Evolutionary conservation across 2,329 filamentous ascomycete species (phyloP), one percentile per base, ranked within the genome.

Genomic region (Eutypa lata): DNA sequence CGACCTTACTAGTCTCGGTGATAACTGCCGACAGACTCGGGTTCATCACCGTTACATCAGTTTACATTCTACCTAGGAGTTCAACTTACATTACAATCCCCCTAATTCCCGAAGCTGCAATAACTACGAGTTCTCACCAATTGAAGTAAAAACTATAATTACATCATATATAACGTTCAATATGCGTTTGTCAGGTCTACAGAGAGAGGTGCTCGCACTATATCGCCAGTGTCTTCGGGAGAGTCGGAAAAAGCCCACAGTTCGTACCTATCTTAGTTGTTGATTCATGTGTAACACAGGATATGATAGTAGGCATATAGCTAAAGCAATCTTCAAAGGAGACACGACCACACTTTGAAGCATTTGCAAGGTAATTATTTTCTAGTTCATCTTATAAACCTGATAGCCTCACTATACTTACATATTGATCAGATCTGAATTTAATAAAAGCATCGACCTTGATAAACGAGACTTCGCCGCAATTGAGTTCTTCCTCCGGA

Each of bases 141-240:
- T n/a, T n/a, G n/a, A n/a, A n/a, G n/a, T n/a, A n/a, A n/a, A n/a
- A n/a, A n/a, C n/a, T n/a, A n/a, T n/a, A n/a, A 21, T 13, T 42
- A n/a, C 10, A 31, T 31, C 26, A 31, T 6, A 44, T 18, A 6
- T 14, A 10, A 40, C 21, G 18, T 33, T 31, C 19, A 61, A 52
- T 33, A 75, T 75, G 75, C 80, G 84, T 62, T 76, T 92, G 24
- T 96, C 92, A 7, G 94, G 94, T 35, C 77, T 97, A n/a, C 93
- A 97, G 69, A 87, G 83, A 64, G 91, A 96, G 65, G 93, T 97
- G 3, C 72, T 97, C 49, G 79, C 85, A 33, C 82, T 99, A 14
- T 99, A 97, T 70, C 86, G 93, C 53, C 83, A 85, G 67, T 97
- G 93, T 65, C 76, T 99, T 24, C 84, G 92, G 54, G 90, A 89